Evolutionary conservation across 2,329 filamentous ascomycete genomes (phyloP).

Genomic region (Pseudopithomyces chartarum): DNA sequence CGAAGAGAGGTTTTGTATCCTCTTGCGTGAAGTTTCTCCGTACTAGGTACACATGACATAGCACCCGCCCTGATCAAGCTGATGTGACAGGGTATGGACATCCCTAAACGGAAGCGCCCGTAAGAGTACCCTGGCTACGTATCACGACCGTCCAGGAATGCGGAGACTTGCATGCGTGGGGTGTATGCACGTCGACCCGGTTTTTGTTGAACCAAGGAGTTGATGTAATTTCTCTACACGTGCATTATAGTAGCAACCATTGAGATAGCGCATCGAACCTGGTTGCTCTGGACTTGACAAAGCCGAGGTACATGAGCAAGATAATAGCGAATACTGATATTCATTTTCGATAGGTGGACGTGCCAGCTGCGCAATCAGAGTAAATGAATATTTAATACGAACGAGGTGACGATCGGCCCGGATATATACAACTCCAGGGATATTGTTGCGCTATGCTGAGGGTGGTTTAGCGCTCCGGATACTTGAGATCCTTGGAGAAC

Average conservation of each 20-base stretch:
- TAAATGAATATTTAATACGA: constrained; percentile 4
- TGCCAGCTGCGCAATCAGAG: neutral
- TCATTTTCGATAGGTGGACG: constrained; percentile 1
- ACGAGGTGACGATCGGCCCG: constrained; percentile 3
- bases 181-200: neutral
- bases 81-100: neutral
- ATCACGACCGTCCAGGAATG: neutral
- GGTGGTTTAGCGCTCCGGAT: neutral
- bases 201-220: neutral
- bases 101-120: neutral
- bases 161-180: neutral
- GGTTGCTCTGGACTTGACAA: neutral
- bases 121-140: neutral
- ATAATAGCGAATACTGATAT: neutral
- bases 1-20: neutral
- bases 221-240: neutral
- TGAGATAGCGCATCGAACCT: neutral
- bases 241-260: neutral
- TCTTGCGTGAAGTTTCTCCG: neutral
- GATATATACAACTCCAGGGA: neutral
- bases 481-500: neutral
- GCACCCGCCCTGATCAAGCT: neutral
- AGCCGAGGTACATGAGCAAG: neutral
- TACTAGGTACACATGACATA: neutral
- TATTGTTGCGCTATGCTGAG: neutral